These are phyloP conservation scores for Ailanthus altissimus DNA, from an alignment of 345 rosid species.

Conservation along the genomic window DNA sequence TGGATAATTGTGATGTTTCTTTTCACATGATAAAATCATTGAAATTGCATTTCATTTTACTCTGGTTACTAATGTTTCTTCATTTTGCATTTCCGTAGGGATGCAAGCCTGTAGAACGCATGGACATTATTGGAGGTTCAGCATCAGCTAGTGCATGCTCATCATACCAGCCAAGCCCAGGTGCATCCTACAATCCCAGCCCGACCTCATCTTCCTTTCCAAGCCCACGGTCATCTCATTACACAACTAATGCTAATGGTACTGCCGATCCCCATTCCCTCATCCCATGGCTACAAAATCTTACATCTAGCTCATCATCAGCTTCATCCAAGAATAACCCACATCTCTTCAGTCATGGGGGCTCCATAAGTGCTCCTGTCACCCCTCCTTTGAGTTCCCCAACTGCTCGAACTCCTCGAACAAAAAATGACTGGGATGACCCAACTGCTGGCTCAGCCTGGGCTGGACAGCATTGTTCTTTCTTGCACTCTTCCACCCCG, in stretches of 20 bases:
- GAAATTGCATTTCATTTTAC: background rate
- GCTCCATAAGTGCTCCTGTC: conserved; percentile 95
- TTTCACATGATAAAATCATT: background rate
- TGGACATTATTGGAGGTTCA: conserved; percentile 84
- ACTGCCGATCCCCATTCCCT: conserved; percentile 78
- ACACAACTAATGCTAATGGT: conserved; percentile 42
- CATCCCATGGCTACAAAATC: conserved; percentile 95
- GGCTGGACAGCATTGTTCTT: conserved; percentile 38
- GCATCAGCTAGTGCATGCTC: conserved; percentile 94
- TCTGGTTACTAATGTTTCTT: background rate
- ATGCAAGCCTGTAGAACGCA: conserved; percentile 77
- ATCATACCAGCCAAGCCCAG: conserved; percentile 87
- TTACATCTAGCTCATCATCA: conserved; percentile 70
- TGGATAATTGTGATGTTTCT: background rate
- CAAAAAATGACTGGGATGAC: conserved; percentile 65
- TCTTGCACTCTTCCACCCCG: conserved; percentile 59
- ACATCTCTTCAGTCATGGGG: conserved; percentile 63
- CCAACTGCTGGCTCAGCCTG: conserved; percentile 42
- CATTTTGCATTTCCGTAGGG: conserved; percentile 51
- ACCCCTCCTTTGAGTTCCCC: conserved; percentile 92
- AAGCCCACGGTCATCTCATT: conserved; percentile 46
- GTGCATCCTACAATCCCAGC: conserved; percentile 90
- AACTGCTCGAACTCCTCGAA: conserved; percentile 57
- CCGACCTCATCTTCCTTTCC: conserved; percentile 71
- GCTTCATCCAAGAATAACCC: conserved; percentile 56